Percentiles rank a stretch among this genome's conserved stretches.
Conservation (phyloP, 306 rosid genomes). For the Vachellia collinsii region DNA sequence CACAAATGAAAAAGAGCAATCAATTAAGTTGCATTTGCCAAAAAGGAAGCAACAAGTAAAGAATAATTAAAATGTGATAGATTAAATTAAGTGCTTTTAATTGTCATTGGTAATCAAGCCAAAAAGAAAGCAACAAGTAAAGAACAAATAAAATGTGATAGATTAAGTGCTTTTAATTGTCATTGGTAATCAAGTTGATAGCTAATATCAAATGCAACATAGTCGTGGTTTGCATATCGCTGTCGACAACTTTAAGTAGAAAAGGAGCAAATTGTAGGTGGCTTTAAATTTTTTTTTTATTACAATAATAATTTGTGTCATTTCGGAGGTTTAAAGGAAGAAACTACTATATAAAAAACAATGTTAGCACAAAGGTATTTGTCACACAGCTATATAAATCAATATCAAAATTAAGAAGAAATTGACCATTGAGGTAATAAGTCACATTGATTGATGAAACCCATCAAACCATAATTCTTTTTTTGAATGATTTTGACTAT, state of each 20-base stretch:
- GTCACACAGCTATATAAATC: not conserved
- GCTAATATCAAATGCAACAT: conserved; percentile 20
- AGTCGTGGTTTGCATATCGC: conserved; percentile 27
- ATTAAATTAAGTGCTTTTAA: not conserved
- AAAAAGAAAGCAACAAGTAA: not conserved
- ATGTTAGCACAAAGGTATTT: not conserved
- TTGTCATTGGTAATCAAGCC: too few relatives aligned
- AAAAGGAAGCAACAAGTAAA: not conserved
- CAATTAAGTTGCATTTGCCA: not conserved
- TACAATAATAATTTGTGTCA: not conserved
- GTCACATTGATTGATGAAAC: conserved; percentile 36
- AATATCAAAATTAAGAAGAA: not conserved
- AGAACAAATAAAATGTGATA: not conserved
- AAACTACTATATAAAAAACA: not conserved
- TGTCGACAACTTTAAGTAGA: conserved; percentile 18
- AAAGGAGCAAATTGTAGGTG: conserved; percentile 34
- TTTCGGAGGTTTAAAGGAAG: not conserved
- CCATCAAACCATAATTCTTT: not conserved
- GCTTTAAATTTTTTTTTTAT: not conserved
- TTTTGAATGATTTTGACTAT: too few relatives aligned
- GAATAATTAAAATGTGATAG: not conserved
- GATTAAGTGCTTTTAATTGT: not conserved
- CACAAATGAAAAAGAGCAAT: not conserved
- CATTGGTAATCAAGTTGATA: not conserved
- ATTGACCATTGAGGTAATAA: conserved; percentile 21